Evolutionary conservation across 768 basidiomycete genomes (phyloP), one percentile per base, ranked within the genome.

Genomic region (Tricholoma saponaceum): DNA sequence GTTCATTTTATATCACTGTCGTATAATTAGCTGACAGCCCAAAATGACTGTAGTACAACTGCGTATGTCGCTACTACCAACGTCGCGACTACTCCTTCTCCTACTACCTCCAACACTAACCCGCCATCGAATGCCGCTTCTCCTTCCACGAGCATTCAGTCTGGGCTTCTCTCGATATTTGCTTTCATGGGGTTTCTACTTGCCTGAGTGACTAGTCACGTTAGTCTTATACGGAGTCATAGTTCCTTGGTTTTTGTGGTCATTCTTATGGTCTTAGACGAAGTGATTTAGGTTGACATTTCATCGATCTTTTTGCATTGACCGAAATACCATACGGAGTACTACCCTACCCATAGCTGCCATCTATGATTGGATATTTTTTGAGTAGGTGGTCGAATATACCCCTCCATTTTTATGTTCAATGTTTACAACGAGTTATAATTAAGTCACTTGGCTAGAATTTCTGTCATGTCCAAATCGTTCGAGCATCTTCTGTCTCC

Each of bases 401-500:
- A 23, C 20, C 14, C 13, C 16, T 8, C n/a, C 25, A 2, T 50
- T 26, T 22, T 32, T 33, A 7, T 52, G 30, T 52, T 32, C 5
- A 12, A 33, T 20, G 10, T 33, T 10, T 4, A 9, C 16, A 32
- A 10, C 14, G 18, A 37, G 6, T 22, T 28, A 26, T 35, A 16
- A n/a, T 23, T 25, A 28, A 13, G 7, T 26, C 3, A 5, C 8
- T 18, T 50, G 6, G 7, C 25, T 46, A 10, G 4, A 4, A 41
- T 43, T 46, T 25, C 43, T 13, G 22, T 30, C 26, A 68, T 69
- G 68, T 63, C 66, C 18, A 78, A 74, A 44, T 75, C 73, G 5
- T 78, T 75, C 58, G 82, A 81, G 55, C 81, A 98, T 68, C 79
- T 98, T n/a, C 81, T 98, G 9, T 95, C 96, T 30, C 92, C 94